A percentile compares a stretch with the other conserved stretches of the same genome.
These are phyloP conservation scores for Abrus precatorius DNA, from an alignment of 306 rosid species.

Conservation along the genomic window DNA sequence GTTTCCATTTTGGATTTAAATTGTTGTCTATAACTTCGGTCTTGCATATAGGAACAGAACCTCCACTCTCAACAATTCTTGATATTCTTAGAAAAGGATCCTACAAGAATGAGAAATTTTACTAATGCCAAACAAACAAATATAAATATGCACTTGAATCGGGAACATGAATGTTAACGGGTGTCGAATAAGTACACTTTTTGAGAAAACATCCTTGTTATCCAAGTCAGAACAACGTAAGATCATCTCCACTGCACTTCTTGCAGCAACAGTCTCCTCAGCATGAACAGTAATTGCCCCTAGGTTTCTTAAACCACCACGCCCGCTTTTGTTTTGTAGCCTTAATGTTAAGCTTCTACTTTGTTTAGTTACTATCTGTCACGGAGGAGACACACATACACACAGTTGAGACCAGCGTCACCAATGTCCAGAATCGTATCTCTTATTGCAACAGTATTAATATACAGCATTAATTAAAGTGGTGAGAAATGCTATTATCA, in stretches of 20 bases:
- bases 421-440: constrained; percentile 9
- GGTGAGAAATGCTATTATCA: neutral
- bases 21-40: constrained; percentile 81
- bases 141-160: neutral
- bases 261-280: constrained; percentile 79
- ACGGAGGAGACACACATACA: neutral
- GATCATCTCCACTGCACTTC: constrained; percentile 66
- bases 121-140: neutral
- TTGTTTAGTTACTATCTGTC: constrained; percentile 80
- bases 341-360: constrained; percentile 59
- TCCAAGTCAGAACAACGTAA: constrained; percentile 81
- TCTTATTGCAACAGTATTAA: constrained; percentile 13
- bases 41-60: constrained; percentile 84
- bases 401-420: neutral
- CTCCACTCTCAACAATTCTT: constrained; percentile 81
- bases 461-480: neutral
- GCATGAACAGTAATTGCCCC: constrained; percentile 80
- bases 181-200: constrained; percentile 61
- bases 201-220: constrained; percentile 79
- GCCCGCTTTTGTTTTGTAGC: constrained; percentile 57
- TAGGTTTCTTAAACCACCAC: constrained; percentile 51
- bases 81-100: constrained; percentile 89
- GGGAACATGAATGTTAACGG: constrained; percentile 8
- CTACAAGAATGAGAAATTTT: constrained; percentile 50
- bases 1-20: constrained; percentile 87